A percentile compares a stretch with the other conserved stretches of the same genome.
Conservation (phyloP, 1,284 basidiomycete species). For the Rhodotorula mucilaginosa region DNA sequence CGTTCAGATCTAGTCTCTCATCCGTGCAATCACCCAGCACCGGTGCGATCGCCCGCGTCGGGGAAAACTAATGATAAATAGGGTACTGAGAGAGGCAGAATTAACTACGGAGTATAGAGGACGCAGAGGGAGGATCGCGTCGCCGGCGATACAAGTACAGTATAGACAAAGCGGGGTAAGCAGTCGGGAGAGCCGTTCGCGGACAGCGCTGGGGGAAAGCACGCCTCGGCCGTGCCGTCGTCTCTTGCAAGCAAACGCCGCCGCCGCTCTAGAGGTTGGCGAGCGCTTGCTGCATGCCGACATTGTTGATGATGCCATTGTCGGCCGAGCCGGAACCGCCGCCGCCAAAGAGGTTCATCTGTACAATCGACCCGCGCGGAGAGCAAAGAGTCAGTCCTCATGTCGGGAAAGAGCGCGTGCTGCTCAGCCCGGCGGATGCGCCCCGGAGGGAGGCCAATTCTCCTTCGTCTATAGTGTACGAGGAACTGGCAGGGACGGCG, state of each 20-base stretch:
- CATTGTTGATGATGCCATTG: constrained; percentile 20
- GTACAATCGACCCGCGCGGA: neutral
- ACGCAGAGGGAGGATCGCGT: too few species aligned
- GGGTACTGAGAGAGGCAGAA: neutral
- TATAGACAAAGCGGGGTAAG: too few species aligned
- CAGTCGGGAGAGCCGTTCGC: too few species aligned
- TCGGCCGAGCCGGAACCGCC: constrained; percentile 3
- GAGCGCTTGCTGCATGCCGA: constrained; percentile 12
- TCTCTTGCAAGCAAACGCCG: neutral
- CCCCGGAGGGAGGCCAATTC: too few species aligned
- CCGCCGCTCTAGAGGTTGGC: neutral
- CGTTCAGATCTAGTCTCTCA: neutral
- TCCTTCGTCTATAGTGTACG: too few species aligned
- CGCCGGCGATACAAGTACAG: too few species aligned
- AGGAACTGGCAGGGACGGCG: too few species aligned
- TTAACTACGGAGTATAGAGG: neutral
- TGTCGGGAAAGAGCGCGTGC: too few species aligned
- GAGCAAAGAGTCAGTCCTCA: too few species aligned
- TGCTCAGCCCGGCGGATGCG: too few species aligned
- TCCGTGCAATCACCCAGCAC: neutral
- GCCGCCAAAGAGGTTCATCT: constrained; percentile 16
- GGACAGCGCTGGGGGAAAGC: neutral
- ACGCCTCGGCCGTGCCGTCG: neutral
- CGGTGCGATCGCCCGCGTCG: neutral
- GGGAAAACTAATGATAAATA: neutral